Evolutionary conservation across 2,329 filamentous ascomycete genomes (phyloP), one percentile per base, ranked within the genome.

Genomic region (Penicillium concentricum): DNA sequence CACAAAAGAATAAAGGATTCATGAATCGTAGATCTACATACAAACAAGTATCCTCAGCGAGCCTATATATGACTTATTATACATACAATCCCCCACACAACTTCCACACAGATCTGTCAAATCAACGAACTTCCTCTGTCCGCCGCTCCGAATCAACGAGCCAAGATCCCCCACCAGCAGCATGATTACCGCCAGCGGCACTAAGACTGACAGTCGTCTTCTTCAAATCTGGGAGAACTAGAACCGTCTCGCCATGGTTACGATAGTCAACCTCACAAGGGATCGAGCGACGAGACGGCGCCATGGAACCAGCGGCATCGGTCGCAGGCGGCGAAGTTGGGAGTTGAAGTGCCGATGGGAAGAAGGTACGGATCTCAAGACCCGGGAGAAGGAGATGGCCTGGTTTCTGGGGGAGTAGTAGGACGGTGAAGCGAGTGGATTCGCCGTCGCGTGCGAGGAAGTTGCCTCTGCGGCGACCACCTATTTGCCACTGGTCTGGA

Each of bases 401-500:
- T 28, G 91, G 81, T 51, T 88, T 84, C 44, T 96, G 81, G 0
- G 94, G 92, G 13, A 97, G 85, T 10, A 97, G 78, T 51, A 95
- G 79, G 8, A 97, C 75, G 0, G 86, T 83, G 61, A 96, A 86
- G 5, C 72, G 75, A 26, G 67, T 71, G 4, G 69, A 68, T 56
- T 84, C 79, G 43, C 76, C 77, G 61, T 84, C 76, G 48, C 67
- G 60, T 8, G 72, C 72, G 6, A 67, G 82, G 67, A 96, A 95
- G 68, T 91, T 89, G 0, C 88, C 90, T 61, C 90, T 89, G 47
- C 90, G 83, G 42, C 88, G 85, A 0, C 92, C 93, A 22, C 91
- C 92, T 3, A 97, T 78, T 1, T 97, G 83, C 93, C 93, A 97
- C 0, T 84, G 82, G 38, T 93, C 91, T 2, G 83, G 77, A 16